These are phyloP conservation scores for Panus rudis DNA, from an alignment of 768 basidiomycete genomes.

Conservation along the genomic window DNA sequence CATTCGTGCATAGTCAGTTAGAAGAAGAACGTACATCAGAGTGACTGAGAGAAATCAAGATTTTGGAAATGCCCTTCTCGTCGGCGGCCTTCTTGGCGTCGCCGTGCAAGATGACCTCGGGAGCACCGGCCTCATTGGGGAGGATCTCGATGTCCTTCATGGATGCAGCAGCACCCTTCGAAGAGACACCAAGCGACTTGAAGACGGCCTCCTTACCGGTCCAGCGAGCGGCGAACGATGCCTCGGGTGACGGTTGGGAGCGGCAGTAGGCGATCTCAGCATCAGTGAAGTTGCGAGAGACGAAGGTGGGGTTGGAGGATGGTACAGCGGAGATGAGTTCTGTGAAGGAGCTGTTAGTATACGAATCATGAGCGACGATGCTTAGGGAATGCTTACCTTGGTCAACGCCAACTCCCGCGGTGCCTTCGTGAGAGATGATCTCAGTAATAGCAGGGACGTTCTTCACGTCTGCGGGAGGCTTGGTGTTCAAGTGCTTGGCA, in stretches of 20 bases:
- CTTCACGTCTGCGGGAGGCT: slow-evolving; percentile 44
- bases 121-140: slow-evolving; percentile 70
- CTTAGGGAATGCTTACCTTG: slow-evolving; percentile 51
- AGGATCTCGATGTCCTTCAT: slow-evolving; percentile 98
- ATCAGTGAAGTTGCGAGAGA: slow-evolving; percentile 88
- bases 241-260: slow-evolving; percentile 74
- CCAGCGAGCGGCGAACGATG: slow-evolving; percentile 97
- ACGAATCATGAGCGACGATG: slow-evolving; percentile 8
- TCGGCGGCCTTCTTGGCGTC: slow-evolving; percentile 72
- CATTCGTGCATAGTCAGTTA: neutral
- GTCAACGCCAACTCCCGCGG: slow-evolving; percentile 81
- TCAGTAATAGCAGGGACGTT: slow-evolving; percentile 64
- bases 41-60: slow-evolving; percentile 86
- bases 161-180: slow-evolving; percentile 88
- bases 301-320: slow-evolving; percentile 79
- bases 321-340: slow-evolving; percentile 93
- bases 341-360: slow-evolving; percentile 19
- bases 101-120: slow-evolving; percentile 69
- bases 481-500: slow-evolving; percentile 49
- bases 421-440: slow-evolving; percentile 39
- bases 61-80: slow-evolving; percentile 61
- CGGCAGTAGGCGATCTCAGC: slow-evolving; percentile 83
- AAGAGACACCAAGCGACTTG: slow-evolving; percentile 87
- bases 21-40: slow-evolving; percentile 59
- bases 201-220: slow-evolving; percentile 96